phyloP scores from a whole-genome alignment of 176 grass and related monocot species.

The Ampelocalamus luodianensis region DNA sequence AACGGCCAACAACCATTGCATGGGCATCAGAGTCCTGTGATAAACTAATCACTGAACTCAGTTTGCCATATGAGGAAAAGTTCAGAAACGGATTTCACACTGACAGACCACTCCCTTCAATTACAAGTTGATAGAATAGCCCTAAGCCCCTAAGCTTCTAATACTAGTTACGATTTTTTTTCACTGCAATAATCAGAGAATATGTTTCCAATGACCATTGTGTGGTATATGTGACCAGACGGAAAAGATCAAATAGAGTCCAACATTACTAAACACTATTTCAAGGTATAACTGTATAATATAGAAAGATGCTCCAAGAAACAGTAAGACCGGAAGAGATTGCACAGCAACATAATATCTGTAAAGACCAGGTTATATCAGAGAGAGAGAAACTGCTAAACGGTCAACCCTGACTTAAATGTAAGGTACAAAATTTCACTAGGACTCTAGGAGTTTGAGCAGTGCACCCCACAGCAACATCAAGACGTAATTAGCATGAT shows the following conservation, averaged over 20 bases:
- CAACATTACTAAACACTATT: not conserved
- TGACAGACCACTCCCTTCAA: not conserved
- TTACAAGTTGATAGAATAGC: not conserved
- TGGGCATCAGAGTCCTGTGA: not conserved
- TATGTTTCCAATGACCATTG: not conserved
- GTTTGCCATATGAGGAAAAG: not conserved
- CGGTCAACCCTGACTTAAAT: not conserved
- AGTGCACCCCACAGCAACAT: not conserved
- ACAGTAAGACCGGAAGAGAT: not conserved
- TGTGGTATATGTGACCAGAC: not conserved
- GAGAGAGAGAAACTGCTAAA: not conserved
- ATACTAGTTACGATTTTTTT: not conserved
- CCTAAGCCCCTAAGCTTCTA: not conserved
- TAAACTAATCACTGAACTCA: constrained; percentile 10
- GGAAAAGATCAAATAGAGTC: not conserved
- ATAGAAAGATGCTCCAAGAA: not conserved
- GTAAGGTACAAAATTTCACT: not conserved
- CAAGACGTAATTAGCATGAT: not conserved
- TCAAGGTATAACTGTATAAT: not conserved
- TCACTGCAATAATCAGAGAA: not conserved
- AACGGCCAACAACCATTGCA: constrained; percentile 4
- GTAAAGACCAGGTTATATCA: not conserved
- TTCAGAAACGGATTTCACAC: not conserved
- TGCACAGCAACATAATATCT: not conserved
- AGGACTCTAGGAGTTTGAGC: not conserved